Base-by-base conservation (phyloP, 495 filamentous ascomycete genomes). In the Tuber calosporum region DNA sequence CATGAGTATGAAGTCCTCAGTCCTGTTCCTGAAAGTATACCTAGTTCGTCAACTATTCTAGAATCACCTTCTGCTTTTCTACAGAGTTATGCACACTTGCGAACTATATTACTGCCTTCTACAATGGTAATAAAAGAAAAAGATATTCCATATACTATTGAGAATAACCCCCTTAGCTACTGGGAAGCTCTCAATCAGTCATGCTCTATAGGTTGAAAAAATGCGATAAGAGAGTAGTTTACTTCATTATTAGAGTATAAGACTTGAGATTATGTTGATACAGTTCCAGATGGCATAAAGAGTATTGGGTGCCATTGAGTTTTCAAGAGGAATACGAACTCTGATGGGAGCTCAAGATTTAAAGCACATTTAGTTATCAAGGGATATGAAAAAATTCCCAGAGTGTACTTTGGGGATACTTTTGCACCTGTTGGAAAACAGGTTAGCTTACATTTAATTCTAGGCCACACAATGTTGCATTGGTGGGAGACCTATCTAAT, bases 301-400 rank as follows among this genome's bases (percentile, higher is more conserved):
- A n/a, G 36, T 26, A 68, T 73, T 2, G 22, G 72, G 2, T 45
- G 42, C 36, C 72, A 58, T 20, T 75, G 74, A 66, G 39, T 75
- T 0, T 75, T 48, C 19, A 68, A 58, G 26, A 69, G 15, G 1
- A 75, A 75, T 36, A 66, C 26, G 0, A 67, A 71, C 40, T 20
- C 48, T 0, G 72, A 73, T 19, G 48, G 48, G 0, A 68, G 30
- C 3, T 38, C 42, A 0, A 30, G 72, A 19, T 69, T 22, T 17
- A 73, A 45, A 6, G 72, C 36, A 0, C 4, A 66, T 4, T 13
- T 73, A 0, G 72, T 73, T 0, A 73, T 73, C 8, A 62, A 40
- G 2, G 72, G 66, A 3, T 69, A 45, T 37, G 53, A 68, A 7
- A 66, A 73, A 8, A 39, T 67, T 0, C 19, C 37, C 2, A 58